Percentiles rank a stretch among this genome's conserved stretches.
These are phyloP conservation scores for Brettanomyces custersianus DNA, from an alignment of 805 yeast genomes.

Conservation along the genomic window DNA sequence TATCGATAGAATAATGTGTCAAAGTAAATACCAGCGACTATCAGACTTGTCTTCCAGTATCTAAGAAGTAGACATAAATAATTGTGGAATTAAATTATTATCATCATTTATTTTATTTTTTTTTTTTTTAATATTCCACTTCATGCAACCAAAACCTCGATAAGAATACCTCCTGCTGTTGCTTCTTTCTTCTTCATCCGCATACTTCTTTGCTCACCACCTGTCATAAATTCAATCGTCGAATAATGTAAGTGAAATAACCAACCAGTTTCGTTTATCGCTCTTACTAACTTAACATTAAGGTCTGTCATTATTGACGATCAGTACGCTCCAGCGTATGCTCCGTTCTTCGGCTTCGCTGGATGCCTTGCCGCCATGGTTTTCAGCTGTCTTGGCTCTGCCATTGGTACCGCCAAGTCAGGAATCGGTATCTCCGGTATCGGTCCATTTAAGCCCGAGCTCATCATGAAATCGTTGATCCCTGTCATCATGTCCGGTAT, in stretches of 20 bases:
- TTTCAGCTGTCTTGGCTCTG: slow-evolving; percentile 94
- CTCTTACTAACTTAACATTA: background rate
- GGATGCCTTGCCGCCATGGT: slow-evolving; percentile 94
- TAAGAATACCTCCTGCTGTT: no score
- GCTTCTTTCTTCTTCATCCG: background rate
- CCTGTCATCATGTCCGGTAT: slow-evolving; percentile 99
- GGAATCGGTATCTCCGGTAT: slow-evolving; percentile 98
- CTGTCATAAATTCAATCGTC: background rate
- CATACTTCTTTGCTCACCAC: background rate
- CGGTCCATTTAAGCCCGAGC: slow-evolving; percentile 94
- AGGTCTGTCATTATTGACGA: slow-evolving; percentile 5
- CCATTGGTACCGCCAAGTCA: slow-evolving; percentile 95
- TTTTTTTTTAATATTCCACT: background rate
- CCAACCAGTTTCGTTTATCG: background rate
- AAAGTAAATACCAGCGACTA: no score
- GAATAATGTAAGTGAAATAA: background rate
- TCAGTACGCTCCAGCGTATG: slow-evolving; percentile 81
- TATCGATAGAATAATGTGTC: background rate
- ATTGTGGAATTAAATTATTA: no score
- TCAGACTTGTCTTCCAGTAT: no score
- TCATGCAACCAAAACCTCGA: background rate
- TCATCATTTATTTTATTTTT: no score
- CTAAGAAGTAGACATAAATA: no score
- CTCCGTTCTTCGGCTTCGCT: slow-evolving; percentile 96
- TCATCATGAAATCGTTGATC: slow-evolving; percentile 89